phyloP scores from a whole-genome alignment of 345 rosid genomes.

The Eucalyptus regnans region DNA sequence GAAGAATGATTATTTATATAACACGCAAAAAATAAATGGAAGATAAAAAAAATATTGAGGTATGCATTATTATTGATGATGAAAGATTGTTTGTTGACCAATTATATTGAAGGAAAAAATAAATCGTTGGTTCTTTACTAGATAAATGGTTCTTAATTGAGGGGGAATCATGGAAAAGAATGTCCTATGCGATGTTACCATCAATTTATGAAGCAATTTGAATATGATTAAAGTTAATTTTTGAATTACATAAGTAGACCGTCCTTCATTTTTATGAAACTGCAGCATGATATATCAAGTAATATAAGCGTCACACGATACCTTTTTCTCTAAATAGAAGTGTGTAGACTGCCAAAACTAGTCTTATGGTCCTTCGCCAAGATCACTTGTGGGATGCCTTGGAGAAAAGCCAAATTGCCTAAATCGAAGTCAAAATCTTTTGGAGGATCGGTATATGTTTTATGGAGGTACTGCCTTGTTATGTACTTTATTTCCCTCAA shows the following conservation, averaged over 20 bases:
- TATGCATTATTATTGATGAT: background rate
- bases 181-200: too few species aligned
- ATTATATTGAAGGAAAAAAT: background rate
- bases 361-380: background rate
- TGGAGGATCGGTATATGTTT: background rate
- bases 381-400: too few species aligned
- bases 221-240: too few species aligned
- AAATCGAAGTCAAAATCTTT: too few species aligned
- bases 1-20: background rate
- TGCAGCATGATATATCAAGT: background rate
- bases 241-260: too few species aligned
- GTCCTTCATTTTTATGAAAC: background rate
- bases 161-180: background rate
- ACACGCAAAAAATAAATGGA: background rate
- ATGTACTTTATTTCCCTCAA: background rate
- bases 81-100: background rate
- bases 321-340: background rate
- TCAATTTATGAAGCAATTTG: too few species aligned
- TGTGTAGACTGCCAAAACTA: background rate
- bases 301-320: background rate
- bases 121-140: background rate
- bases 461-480: background rate
- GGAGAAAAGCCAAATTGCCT: too few species aligned
- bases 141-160: background rate
- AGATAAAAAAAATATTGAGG: background rate